These are phyloP conservation scores for Colletotrichum spinosum DNA, from an alignment of 2,329 filamentous ascomycete genomes.

Conservation along the genomic window DNA sequence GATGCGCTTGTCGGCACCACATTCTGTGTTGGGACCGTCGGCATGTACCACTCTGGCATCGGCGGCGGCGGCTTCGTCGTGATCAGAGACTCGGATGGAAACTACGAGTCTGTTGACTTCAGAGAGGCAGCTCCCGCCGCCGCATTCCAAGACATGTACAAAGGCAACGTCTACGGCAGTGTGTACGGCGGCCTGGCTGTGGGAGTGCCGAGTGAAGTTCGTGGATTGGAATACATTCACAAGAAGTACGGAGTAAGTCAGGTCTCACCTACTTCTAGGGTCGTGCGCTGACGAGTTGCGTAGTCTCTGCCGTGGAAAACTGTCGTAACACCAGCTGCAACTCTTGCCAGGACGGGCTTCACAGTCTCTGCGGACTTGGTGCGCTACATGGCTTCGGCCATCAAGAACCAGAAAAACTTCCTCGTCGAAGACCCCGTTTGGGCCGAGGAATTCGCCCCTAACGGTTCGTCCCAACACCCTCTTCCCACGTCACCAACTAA, in stretches of 20 bases:
- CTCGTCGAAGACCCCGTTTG: constrained; percentile 80
- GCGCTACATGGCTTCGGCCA: constrained; percentile 73
- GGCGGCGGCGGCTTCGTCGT: constrained; percentile 94
- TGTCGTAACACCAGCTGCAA: constrained; percentile 79
- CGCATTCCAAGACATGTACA: constrained; percentile 87
- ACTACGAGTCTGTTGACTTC: constrained; percentile 90
- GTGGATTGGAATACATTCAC: constrained; percentile 84
- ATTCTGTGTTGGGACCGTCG: constrained; percentile 80
- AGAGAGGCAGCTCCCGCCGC: constrained; percentile 88
- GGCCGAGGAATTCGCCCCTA: constrained; percentile 89
- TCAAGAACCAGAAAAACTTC: constrained; percentile 64
- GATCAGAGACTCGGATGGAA: constrained; percentile 77
- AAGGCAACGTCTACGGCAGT: constrained; percentile 74
- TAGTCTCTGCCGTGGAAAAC: constrained; percentile 74
- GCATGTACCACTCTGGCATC: constrained; percentile 84
- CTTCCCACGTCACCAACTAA: too few species aligned
- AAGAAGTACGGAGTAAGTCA: constrained; percentile 70
- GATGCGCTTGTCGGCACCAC: constrained; percentile 81
- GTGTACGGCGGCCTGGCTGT: constrained; percentile 79
- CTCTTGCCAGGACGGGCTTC: constrained; percentile 81
- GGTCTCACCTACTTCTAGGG: neutral
- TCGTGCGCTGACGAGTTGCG: neutral
- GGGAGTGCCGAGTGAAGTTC: constrained; percentile 79
- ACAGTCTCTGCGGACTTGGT: constrained; percentile 78
- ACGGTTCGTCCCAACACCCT: constrained; percentile 57